phyloP scores from a whole-genome alignment of 2,329 filamentous ascomycete species.

The Ophioceras dolichostomum region DNA sequence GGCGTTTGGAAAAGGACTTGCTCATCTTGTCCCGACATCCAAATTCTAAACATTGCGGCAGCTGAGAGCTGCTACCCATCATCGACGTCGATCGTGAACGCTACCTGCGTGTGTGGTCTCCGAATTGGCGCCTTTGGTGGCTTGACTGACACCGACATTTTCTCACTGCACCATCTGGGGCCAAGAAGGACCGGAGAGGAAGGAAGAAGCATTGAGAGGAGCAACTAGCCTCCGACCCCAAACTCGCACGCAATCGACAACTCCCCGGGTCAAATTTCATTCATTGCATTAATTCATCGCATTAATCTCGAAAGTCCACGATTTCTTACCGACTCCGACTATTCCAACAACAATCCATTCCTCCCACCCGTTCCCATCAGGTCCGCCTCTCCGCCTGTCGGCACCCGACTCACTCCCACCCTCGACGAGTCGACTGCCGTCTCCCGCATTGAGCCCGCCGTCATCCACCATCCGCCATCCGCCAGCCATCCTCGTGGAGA shows the following conservation, averaged over 20 bases:
- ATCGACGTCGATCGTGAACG: not conserved
- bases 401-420: too few relatives aligned
- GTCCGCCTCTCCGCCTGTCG: too few relatives aligned
- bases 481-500: too few relatives aligned
- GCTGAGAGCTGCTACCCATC: not conserved
- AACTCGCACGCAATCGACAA: not conserved
- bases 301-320: slow-evolving; percentile 1
- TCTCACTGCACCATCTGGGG: too few relatives aligned
- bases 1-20: not conserved
- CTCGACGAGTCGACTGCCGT: too few relatives aligned
- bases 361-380: too few relatives aligned
- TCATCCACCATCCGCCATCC: too few relatives aligned
- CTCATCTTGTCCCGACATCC: not conserved
- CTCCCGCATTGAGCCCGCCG: too few relatives aligned
- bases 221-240: not conserved
- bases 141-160: slow-evolving; percentile 2
- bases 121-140: not conserved
- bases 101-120: not conserved
- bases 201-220: not conserved
- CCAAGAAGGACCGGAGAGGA: too few relatives aligned
- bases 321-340: too few relatives aligned
- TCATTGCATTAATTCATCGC: slow-evolving; percentile 5
- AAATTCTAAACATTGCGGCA: not conserved
- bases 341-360: too few relatives aligned
- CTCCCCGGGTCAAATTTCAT: not conserved